phyloP scores from a whole-genome alignment of 306 rosid genomes.

The Trifolium pratense region DNA sequence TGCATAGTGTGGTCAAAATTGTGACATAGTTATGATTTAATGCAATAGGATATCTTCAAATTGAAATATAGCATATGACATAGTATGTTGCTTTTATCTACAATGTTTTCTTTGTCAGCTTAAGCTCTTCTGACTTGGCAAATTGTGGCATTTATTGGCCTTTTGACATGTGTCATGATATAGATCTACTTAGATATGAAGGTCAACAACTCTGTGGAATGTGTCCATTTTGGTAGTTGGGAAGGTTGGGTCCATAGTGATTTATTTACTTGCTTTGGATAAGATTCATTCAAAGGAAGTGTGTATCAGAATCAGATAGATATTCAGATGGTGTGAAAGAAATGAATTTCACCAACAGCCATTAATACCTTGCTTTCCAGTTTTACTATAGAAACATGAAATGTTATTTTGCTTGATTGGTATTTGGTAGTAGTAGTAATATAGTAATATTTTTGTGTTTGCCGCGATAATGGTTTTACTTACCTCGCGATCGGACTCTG shows the following conservation, averaged over 20 bases:
- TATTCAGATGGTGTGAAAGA: not conserved
- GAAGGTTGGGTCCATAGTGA: conserved; percentile 3
- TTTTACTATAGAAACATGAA: not conserved
- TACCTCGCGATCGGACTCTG: no score
- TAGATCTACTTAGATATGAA: conserved; percentile 2
- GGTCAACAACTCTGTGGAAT: conserved; percentile 30
- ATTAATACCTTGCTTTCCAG: not conserved
- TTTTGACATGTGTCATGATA: not conserved
- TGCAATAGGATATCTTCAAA: not conserved
- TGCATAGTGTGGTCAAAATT: conserved; percentile 33
- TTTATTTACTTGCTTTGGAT: not conserved
- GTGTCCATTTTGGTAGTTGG: conserved; percentile 24
- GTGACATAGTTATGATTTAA: conserved; percentile 29
- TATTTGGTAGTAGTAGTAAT: no score
- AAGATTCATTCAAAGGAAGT: not conserved
- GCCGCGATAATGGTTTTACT: no score
- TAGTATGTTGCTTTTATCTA: conserved; percentile 16
- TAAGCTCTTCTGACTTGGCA: not conserved
- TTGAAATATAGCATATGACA: conserved; percentile 31
- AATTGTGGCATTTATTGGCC: not conserved
- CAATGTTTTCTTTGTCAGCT: conserved; percentile 9
- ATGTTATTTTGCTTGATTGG: not conserved
- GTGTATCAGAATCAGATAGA: not conserved
- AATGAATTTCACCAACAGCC: not conserved
- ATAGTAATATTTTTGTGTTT: no score